Base-by-base conservation (phyloP, 2,329 filamentous ascomycete genomes). In the Pseudogymnoascus sp. region DNA sequence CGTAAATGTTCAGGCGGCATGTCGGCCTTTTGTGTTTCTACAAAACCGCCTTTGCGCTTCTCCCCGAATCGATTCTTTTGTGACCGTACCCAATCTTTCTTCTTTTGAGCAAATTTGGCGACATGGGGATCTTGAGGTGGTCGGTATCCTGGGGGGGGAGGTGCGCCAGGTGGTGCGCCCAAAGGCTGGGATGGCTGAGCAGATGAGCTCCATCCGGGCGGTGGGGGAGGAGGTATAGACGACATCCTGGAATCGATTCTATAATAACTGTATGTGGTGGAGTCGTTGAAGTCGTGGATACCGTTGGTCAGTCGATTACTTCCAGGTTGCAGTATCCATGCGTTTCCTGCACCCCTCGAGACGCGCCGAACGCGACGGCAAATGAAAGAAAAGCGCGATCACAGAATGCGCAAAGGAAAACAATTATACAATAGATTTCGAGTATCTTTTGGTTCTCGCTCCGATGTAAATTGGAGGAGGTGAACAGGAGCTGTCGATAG, bases 1-100 rank as follows among this genome's bases (percentile, higher is more conserved):
- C 96, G 91, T 75, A 99, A 75, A 84, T 99, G 95, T 81, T 98
- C 95, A 0, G 95, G 93, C 0, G 95, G 96, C 91, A 99, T 96
- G 72, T 99, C 95, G 8, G 92, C 92, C 82, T 99, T 99, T 73
- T 98, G 93, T 6, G 93, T 96, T 78, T 99, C 93, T 1, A 99
- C 91, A 67, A 97, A 98, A 0, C 96, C 95, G 22, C 89, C 91
- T 78, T 96, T 96, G 65, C 95, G 85, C 84, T 97, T 98, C 83
- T 99, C 96, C 61, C 92, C 92, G 68, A 98, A 99, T 62, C 95
- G 87, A 75, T 92, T 95, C 70, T 92, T 87, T 79, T 96, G 95
- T 68, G 84, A 86, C 66, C 93, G 89, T 71, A 98, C 82, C 96
- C 96, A 99, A 87, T 97, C 93, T 75, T 92, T 96, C 84, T 98